These are phyloP conservation scores for Globisporangium alternatum DNA, from an alignment of 352 stramenopile species.

Conservation along the genomic window DNA sequence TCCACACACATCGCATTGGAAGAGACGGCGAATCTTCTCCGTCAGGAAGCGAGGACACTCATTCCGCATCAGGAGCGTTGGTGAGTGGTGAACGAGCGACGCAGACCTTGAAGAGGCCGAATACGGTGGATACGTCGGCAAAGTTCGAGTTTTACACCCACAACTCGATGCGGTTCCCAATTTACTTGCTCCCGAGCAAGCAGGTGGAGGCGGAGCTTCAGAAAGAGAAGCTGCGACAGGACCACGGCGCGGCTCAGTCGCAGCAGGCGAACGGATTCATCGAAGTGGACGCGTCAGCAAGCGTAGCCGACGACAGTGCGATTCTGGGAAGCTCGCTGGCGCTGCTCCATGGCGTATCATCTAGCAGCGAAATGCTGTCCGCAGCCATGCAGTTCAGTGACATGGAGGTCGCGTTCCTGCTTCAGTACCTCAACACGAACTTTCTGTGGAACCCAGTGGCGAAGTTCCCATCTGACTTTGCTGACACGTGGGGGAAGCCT, in stretches of 20 bases:
- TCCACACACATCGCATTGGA: slow-evolving; percentile 39
- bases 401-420: slow-evolving; percentile 54
- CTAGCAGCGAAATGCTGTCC: neutral
- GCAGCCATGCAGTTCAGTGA: slow-evolving; percentile 24
- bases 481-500: slow-evolving; percentile 69
- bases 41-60: neutral
- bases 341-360: neutral
- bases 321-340: slow-evolving; percentile 1
- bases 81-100: neutral
- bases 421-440: slow-evolving; percentile 87
- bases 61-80: neutral
- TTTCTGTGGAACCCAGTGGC: slow-evolving; percentile 65
- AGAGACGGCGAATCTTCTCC: neutral
- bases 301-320: slow-evolving; percentile 15
- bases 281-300: slow-evolving; percentile 36
- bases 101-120: neutral
- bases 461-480: slow-evolving; percentile 77
- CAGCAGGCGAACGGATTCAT: slow-evolving; percentile 34
- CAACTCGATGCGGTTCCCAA: slow-evolving; percentile 41
- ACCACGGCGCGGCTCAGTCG: neutral
- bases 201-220: slow-evolving; percentile 40
- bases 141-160: slow-evolving; percentile 50
- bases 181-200: slow-evolving; percentile 51
- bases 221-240: slow-evolving; percentile 28
- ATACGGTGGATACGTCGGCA: neutral